Evolutionary conservation across 768 basidiomycete genomes (phyloP).

Genomic region (Lactarius sp.): DNA sequence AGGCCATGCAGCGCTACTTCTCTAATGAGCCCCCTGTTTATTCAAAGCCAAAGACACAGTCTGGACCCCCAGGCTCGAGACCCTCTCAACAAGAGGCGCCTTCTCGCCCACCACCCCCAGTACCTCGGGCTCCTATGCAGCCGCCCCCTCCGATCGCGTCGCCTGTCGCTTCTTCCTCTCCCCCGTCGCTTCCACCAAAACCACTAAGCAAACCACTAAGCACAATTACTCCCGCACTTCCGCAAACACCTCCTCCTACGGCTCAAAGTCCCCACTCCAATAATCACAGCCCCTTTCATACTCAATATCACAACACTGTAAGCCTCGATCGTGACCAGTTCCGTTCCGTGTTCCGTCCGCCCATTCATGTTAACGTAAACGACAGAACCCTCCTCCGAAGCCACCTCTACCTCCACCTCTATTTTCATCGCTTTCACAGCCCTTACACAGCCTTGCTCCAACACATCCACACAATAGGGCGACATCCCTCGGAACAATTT

Average conservation of each 20-base stretch:
- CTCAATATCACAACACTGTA: conserved; percentile 11
- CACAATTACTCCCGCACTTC: conserved; percentile 8
- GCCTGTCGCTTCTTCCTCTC: conserved; percentile 25
- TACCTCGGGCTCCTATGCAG: conserved; percentile 14
- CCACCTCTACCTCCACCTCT: conserved; percentile 39
- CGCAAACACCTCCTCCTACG: conserved; percentile 1
- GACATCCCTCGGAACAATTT: conserved; percentile 21
- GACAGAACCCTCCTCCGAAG: conserved; percentile 26
- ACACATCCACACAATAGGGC: conserved; percentile 26
- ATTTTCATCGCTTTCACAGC: conserved; percentile 29
- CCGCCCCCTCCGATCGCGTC: conserved; percentile 19
- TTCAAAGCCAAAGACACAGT: conserved; percentile 57
- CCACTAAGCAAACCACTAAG: conserved; percentile 9
- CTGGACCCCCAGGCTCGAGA: conserved; percentile 25
- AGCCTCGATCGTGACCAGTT: conserved; percentile 13
- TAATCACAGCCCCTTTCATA: conserved; percentile 15
- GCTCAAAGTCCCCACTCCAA: conserved; percentile 1
- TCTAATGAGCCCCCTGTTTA: conserved; percentile 86
- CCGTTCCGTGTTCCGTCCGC: conserved; percentile 19
- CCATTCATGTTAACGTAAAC: conserved; percentile 24
- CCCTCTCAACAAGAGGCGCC: conserved; percentile 24
- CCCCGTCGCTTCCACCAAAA: conserved; percentile 25
- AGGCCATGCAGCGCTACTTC: conserved; percentile 77
- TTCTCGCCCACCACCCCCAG: conserved; percentile 27
- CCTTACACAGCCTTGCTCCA: conserved; percentile 22